Conservation (phyloP, 371 early-diverging fungal species). For the Sporodiniella umbellata region DNA sequence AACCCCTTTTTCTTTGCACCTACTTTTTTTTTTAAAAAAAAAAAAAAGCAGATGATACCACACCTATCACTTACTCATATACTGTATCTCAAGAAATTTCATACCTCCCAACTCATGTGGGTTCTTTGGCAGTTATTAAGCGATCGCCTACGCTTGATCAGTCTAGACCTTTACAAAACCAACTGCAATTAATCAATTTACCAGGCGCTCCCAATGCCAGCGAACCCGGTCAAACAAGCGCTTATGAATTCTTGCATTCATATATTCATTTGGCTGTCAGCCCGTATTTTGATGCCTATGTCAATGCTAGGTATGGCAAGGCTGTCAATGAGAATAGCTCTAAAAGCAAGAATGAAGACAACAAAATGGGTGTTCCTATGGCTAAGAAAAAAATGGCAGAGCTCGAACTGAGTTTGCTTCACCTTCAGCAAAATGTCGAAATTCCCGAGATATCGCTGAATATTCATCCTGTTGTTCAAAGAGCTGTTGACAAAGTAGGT, state of each 20-base stretch:
- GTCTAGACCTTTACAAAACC: constrained; percentile 69
- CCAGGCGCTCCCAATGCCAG: constrained; percentile 80
- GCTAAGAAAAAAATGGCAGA: constrained; percentile 98
- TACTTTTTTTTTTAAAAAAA: neutral
- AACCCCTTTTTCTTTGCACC: constrained; percentile 1
- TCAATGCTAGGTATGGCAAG: constrained; percentile 67
- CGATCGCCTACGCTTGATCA: constrained; percentile 74
- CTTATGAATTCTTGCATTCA: constrained; percentile 91
- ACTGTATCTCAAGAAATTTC: constrained; percentile 73
- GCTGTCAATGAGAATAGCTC: constrained; percentile 21
- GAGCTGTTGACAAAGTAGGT: constrained; percentile 71
- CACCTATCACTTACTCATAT: constrained; percentile 52
- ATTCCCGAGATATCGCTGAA: constrained; percentile 91
- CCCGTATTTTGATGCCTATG: constrained; percentile 96
- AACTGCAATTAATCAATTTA: constrained; percentile 88
- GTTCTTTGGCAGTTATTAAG: constrained; percentile 89
- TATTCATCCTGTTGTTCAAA: constrained; percentile 83
- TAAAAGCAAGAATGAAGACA: constrained; percentile 72
- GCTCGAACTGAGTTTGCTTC: constrained; percentile 90
- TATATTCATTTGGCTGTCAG: constrained; percentile 93
- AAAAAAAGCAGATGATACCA: constrained; percentile 29
- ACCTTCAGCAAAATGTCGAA: constrained; percentile 96
- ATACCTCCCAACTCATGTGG: constrained; percentile 72
- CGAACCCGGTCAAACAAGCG: constrained; percentile 56
- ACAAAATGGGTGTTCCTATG: constrained; percentile 87